Base-by-base conservation (phyloP, 2,329 filamentous ascomycete genomes). In the Phaeophleospora eucalypticola region DNA sequence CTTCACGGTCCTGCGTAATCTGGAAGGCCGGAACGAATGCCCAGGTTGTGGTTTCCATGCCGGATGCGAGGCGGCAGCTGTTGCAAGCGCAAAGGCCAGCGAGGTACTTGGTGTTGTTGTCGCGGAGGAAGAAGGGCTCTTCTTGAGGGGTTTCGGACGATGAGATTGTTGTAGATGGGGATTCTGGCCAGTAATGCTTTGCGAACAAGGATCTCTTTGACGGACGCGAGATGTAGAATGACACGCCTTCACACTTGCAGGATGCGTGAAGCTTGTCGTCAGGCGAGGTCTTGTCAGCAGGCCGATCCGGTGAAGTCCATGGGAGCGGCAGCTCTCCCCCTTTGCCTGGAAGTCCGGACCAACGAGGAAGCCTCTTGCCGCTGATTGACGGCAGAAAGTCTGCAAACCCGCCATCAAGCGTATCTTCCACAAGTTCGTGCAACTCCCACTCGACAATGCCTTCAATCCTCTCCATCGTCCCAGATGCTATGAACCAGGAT, bases 1-100 rank as follows among this genome's bases (percentile, higher is more conserved):
- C 61, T n/a, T 52, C 53, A 9, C 49, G 37, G 46, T 63, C 62
- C 2, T 58, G 69, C 15, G 70, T 64, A 43, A 87, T 79, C 56
- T 83, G 81, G 1, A 66, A 63, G n/a, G 72, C 70, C 1, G 81
- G 81, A 0, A 86, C 67, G 58, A 86, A 87, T 0, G 79, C 73
- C 83, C 83, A 87, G 0, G 76, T 69, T 55, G 84, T 77, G 38
- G 86, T 75, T 46, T 85, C 80, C 53, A 80, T 82, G 2, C 83
- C 82, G 1, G 78, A 75, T 0, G 68, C 65, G 3, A 81, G 68
- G 4, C 83, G 78, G 60, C 84, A 88, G 2, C 79, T 78, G 4
- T 67, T 71, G 63, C 84, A 87, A 1, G 74, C 71, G 57, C 83
- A 86, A 6, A 77, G 73, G 1, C 80, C 79, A 2, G 80, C 77